phyloP scores from a whole-genome alignment of 179 eudicot species.

The Patellifolia procumbens region DNA sequence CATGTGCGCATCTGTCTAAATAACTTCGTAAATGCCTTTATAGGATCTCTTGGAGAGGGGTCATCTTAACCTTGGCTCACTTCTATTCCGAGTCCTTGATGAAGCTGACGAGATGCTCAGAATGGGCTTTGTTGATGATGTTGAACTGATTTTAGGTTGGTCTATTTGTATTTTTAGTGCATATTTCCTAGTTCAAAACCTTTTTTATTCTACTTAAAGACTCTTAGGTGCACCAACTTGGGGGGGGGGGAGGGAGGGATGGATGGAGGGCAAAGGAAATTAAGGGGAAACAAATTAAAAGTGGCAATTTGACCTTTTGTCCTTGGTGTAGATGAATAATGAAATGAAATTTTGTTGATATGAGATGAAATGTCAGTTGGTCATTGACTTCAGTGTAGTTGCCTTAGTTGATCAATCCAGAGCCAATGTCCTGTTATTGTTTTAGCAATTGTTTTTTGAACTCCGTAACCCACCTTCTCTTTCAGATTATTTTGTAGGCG shows the following conservation, averaged over 20 bases:
- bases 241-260: too few relatives aligned
- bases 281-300: too few relatives aligned
- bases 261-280: too few relatives aligned
- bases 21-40: not conserved
- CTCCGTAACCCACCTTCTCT: not conserved
- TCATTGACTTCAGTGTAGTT: too few relatives aligned
- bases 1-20: not conserved
- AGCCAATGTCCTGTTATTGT: too few relatives aligned
- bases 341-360: too few relatives aligned
- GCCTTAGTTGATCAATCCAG: too few relatives aligned
- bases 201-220: not conserved
- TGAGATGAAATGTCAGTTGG: too few relatives aligned
- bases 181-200: not conserved
- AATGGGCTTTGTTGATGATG: constrained; percentile 98
- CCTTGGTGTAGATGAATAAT: too few relatives aligned
- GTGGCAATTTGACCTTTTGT: too few relatives aligned
- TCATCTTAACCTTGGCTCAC: constrained; percentile 66
- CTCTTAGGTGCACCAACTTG: too few relatives aligned
- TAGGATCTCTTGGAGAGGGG: constrained; percentile 85
- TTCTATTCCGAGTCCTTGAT: constrained; percentile 87
- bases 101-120: constrained; percentile 97
- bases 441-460: not conserved
- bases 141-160: constrained; percentile 78
- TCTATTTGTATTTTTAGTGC: not conserved
- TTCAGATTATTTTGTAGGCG: too few relatives aligned